phyloP scores from a whole-genome alignment of 2,329 filamentous ascomycete genomes.

The Fusarium newnesense region DNA sequence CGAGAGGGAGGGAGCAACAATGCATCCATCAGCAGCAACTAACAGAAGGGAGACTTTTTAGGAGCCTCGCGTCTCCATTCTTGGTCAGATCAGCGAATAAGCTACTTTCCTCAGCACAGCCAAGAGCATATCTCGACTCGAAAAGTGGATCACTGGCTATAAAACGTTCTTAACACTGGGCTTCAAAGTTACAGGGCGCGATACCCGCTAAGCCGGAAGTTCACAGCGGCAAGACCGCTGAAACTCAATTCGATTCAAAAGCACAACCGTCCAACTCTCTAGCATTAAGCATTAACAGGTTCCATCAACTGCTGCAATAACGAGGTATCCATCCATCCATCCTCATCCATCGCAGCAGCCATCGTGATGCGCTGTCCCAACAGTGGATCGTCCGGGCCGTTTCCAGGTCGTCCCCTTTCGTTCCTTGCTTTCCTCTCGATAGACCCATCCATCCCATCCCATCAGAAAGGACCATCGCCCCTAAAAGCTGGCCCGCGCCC shows the following conservation, averaged over 20 bases:
- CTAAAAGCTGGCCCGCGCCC: conserved; percentile 28
- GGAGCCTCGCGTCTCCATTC: conserved; percentile 1
- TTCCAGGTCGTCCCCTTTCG: conserved; percentile 31
- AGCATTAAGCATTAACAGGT: conserved; percentile 9
- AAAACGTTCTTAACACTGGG: neutral
- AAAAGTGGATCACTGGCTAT: neutral
- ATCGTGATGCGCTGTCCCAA: conserved; percentile 27
- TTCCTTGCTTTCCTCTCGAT: conserved; percentile 33
- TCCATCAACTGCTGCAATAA: neutral
- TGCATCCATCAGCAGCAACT: conserved; percentile 12
- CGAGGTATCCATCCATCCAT: neutral
- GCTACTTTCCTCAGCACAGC: neutral
- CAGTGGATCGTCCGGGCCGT: conserved; percentile 33
- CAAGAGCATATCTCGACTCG: conserved; percentile 1
- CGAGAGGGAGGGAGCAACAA: conserved; percentile 31
- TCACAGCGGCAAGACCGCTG: conserved; percentile 16
- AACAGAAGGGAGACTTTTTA: conserved; percentile 9
- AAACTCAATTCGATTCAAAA: conserved; percentile 22
- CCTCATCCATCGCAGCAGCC: neutral
- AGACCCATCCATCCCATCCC: conserved; percentile 26
- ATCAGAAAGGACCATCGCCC: conserved; percentile 25
- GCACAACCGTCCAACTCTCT: conserved; percentile 4
- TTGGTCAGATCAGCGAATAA: conserved; percentile 7
- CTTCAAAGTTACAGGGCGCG: conserved; percentile 8
- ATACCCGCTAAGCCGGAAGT: conserved; percentile 15